These are phyloP conservation scores for Pseudogymnoascus sp. DNA, from an alignment of 2,329 filamentous ascomycete genomes.

Conservation along the genomic window DNA sequence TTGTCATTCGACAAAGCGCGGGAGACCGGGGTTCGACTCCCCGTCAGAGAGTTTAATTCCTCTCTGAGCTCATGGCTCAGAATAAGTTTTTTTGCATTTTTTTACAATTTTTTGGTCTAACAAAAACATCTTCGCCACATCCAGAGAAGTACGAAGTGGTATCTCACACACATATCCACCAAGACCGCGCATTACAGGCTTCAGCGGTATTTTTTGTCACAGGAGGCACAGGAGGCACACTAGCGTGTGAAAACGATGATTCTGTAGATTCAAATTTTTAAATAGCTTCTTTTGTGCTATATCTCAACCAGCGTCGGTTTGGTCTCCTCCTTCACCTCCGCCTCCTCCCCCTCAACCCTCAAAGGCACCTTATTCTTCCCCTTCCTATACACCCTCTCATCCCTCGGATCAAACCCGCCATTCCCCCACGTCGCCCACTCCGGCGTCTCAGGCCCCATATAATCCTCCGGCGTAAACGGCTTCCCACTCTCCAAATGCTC, in stretches of 20 bases:
- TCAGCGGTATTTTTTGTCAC: not conserved
- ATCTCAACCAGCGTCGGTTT: not conserved
- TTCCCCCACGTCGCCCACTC: conserved; percentile 95
- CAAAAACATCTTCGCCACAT: not conserved
- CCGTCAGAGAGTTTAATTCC: conserved; percentile 9
- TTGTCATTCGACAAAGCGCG: conserved; percentile 24
- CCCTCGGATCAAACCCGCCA: conserved; percentile 86
- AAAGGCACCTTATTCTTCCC: conserved; percentile 42
- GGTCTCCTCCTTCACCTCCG: not conserved
- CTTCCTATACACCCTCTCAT: conserved; percentile 80
- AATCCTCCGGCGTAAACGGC: conserved; percentile 78
- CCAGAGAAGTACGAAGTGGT: not conserved
- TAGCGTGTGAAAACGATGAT: not conserved
- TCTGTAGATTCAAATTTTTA: not conserved
- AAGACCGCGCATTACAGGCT: not conserved
- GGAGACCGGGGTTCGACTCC: conserved; percentile 13
- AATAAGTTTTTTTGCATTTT: not conserved
- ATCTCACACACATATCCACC: not conserved
- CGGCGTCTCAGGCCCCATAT: conserved; percentile 74
- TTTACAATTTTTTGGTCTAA: not conserved
- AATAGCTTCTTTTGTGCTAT: not conserved
- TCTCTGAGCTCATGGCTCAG: conserved; percentile 8
- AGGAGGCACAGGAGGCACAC: not conserved
- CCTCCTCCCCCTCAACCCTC: not conserved
- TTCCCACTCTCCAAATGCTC: conserved; percentile 62